Base-by-base conservation (phyloP, 1,139 yeast species). In the Saccharomycopsis hybrid region DNA sequence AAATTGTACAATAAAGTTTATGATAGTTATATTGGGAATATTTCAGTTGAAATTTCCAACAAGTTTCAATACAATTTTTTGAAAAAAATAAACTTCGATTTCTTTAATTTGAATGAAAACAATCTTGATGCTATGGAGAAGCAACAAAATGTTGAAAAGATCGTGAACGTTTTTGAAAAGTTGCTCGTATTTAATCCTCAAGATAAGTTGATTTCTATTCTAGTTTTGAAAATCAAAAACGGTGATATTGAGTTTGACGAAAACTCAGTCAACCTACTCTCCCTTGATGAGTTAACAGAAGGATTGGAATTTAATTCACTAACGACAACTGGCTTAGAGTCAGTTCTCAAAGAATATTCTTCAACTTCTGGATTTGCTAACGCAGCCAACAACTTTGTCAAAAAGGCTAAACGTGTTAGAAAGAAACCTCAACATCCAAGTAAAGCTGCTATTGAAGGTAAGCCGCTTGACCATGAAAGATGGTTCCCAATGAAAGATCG, bases 401-500 rank as follows among this genome's bases (percentile, higher is more conserved):
- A 28, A 25, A 44, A 41, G 43, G 41, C 32, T 2, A 51, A 51
- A 28, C 29, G 52, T 3, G 35, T 46, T 30, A 67, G 65, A 61
- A 68, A 70, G 52, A 60, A 61, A 44, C 72, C 62, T 47, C 79
- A 75, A 51, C 60, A 67, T 2, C 56, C 61, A 4, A 66, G 63
- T 49, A 58, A 60, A 24, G 13, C 13, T 2, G 41, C 50, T 5
- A 8, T 35, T 5, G 52, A 43, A 33, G 49, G 47, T 13, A 50
- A 51, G 30, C 48, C 48, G 4, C 70, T 77, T 1, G 84, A 82
- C 58, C 76, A 76, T 7, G 97, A 90, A 65, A 80, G 97, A 68
- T 90, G 97, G 97, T 68, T 89, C 49, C 95, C 97, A 32, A 62
- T 85, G 74, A 83, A 81, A 61, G 92, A 89, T 63, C 78, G 97